Evolutionary conservation across 495 filamentous ascomycete genomes (phyloP).

Genomic region (Pyronema omphalodes): DNA sequence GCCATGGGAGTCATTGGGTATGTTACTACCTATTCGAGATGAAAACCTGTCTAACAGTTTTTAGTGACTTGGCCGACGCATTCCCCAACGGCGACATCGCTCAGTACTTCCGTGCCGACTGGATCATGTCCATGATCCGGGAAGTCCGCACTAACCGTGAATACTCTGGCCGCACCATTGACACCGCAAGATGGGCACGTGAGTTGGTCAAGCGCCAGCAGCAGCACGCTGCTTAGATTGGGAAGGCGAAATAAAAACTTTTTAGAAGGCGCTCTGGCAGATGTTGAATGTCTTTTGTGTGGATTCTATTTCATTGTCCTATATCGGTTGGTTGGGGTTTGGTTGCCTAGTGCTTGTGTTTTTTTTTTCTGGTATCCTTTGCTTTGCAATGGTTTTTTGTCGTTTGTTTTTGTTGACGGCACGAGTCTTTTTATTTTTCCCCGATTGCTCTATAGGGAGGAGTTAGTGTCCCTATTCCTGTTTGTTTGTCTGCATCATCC

Average conservation of each 20-base stretch:
- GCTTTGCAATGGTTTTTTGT: neutral
- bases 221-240: neutral
- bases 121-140: slow-evolving; percentile 71
- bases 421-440: neutral
- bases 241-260: neutral
- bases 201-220: slow-evolving; percentile 90
- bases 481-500: neutral
- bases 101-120: slow-evolving; percentile 70
- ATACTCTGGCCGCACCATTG: slow-evolving; percentile 61
- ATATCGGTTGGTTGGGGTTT: slow-evolving; percentile 4
- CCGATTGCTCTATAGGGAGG: slow-evolving; percentile 1
- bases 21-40: slow-evolving; percentile 20
- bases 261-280: slow-evolving; percentile 5
- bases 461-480: slow-evolving; percentile 4
- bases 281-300: neutral
- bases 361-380: neutral
- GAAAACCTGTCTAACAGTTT: neutral
- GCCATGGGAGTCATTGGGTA: slow-evolving; percentile 95
- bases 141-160: slow-evolving; percentile 74
- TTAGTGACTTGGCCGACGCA: slow-evolving; percentile 78
- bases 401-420: neutral
- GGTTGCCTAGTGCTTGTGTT: neutral
- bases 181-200: slow-evolving; percentile 90
- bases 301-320: slow-evolving; percentile 1
- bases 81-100: slow-evolving; percentile 80